A percentile compares a stretch with the other conserved stretches of the same genome.
Evolutionary conservation across 73 alveolate species (phyloP).

Genomic region (Paramecium sexaurelia): DNA sequence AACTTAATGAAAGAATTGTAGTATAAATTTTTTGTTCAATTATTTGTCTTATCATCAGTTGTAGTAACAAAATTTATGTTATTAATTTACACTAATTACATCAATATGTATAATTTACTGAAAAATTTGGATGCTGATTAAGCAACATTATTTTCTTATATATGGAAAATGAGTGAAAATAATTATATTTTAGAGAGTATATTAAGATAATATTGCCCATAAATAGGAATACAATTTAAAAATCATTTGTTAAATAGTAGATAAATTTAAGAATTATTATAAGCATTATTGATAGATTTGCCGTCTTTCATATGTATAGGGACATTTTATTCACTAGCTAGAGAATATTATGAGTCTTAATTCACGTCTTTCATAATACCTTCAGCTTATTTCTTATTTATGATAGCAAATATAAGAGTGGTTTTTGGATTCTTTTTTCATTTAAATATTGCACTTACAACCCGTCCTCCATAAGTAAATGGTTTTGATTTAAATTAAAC

Average conservation of each 20-base stretch:
- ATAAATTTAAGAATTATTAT: neutral
- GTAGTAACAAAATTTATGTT: neutral
- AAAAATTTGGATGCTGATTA: conserved; percentile 40
- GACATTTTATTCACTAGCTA: neutral
- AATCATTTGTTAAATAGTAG: neutral
- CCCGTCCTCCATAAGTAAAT: conserved; percentile 33
- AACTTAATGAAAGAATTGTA: neutral
- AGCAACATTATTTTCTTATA: neutral
- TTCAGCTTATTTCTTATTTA: neutral
- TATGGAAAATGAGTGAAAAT: conserved; percentile 13
- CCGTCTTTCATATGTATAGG: neutral
- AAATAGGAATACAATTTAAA: neutral
- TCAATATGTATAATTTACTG: neutral
- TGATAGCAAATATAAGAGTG: neutral
- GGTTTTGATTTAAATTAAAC: conserved; percentile 40
- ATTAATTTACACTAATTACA: neutral
- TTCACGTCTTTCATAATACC: neutral
- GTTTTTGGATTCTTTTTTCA: neutral
- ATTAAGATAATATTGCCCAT: conserved; percentile 21
- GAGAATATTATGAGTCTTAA: neutral
- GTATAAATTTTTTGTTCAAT: neutral
- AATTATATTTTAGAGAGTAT: neutral
- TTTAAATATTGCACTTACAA: neutral
- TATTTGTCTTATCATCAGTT: neutral
- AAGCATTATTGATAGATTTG: neutral